Conservation (phyloP, 2,329 filamentous ascomycete genomes). For the Claviceps quebecensis region DNA sequence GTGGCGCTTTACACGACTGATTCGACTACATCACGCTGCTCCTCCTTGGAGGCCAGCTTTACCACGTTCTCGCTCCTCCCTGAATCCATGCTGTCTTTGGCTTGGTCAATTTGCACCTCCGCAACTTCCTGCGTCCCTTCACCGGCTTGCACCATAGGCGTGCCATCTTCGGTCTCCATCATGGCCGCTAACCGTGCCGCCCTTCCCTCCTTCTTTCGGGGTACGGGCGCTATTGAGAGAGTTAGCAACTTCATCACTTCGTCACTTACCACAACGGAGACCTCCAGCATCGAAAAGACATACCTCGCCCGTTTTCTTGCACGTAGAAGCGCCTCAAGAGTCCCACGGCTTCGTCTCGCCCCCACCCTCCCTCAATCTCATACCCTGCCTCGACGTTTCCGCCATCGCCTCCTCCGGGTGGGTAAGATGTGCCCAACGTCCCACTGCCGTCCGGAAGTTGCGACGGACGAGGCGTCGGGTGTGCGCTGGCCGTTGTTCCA, state of each 20-base stretch:
- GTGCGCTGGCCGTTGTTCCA: conserved; percentile 26
- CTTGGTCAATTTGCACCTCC: neutral
- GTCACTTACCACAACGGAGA: neutral
- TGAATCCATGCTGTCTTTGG: neutral
- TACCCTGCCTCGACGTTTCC: conserved; percentile 65
- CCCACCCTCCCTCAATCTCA: conserved; percentile 74
- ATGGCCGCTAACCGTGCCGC: conserved; percentile 39
- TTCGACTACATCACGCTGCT: neutral
- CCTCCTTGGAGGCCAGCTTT: neutral
- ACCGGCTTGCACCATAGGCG: neutral
- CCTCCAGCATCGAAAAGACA: conserved; percentile 10
- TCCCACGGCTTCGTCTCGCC: conserved; percentile 84
- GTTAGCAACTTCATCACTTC: conserved; percentile 7
- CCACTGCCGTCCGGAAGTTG: conserved; percentile 23
- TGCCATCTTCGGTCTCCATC: conserved; percentile 27
- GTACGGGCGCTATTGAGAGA: conserved; percentile 28
- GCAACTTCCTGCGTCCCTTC: neutral
- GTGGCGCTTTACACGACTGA: neutral
- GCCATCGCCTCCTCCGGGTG: conserved; percentile 35
- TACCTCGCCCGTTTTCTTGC: conserved; percentile 89
- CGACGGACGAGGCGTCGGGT: conserved; percentile 22
- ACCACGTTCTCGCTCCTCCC: neutral
- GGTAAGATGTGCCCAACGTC: conserved; percentile 23
- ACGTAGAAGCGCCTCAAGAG: conserved; percentile 89
- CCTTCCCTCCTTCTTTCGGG: conserved; percentile 40